Percentiles rank a stretch among this genome's conserved stretches.
Conservation (phyloP, 192 early-diverging fungal species). For the Helicostylum pulchrum region DNA sequence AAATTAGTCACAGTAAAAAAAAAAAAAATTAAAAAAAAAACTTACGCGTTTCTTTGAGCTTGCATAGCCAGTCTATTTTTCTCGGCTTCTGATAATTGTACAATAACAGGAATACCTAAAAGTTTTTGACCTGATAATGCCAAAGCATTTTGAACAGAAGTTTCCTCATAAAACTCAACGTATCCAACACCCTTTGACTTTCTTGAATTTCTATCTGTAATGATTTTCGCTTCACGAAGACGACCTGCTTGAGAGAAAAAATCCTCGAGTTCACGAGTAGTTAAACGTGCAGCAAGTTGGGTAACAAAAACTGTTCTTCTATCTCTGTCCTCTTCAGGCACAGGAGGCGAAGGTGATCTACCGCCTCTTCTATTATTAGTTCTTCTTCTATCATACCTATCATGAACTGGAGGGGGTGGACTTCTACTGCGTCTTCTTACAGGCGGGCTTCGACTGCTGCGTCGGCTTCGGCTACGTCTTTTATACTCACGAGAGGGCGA, state of each 20-base stretch:
- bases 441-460: constrained; percentile 29
- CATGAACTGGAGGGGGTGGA: not conserved
- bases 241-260: constrained; percentile 82
- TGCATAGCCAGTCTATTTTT: constrained; percentile 79
- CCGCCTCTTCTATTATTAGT: constrained; percentile 36
- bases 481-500: constrained; percentile 23
- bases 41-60: constrained; percentile 51
- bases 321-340: constrained; percentile 78
- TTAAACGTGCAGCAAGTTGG: constrained; percentile 83
- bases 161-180: constrained; percentile 91
- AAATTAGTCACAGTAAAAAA: not conserved
- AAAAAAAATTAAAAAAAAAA: constrained; percentile 21
- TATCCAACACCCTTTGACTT: constrained; percentile 93
- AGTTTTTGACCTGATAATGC: constrained; percentile 80
- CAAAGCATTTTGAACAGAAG: constrained; percentile 81
- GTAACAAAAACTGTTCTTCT: constrained; percentile 92
- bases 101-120: constrained; percentile 90
- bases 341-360: constrained; percentile 63
- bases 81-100: constrained; percentile 88
- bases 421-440: constrained; percentile 19
- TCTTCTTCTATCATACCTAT: constrained; percentile 2
- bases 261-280: constrained; percentile 75
- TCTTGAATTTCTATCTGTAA: constrained; percentile 78
- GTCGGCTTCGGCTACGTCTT: constrained; percentile 43
- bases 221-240: constrained; percentile 84